Evolutionary conservation across 2,329 filamentous ascomycete species (phyloP).

Genomic region (Teratosphaeria zuluensis): DNA sequence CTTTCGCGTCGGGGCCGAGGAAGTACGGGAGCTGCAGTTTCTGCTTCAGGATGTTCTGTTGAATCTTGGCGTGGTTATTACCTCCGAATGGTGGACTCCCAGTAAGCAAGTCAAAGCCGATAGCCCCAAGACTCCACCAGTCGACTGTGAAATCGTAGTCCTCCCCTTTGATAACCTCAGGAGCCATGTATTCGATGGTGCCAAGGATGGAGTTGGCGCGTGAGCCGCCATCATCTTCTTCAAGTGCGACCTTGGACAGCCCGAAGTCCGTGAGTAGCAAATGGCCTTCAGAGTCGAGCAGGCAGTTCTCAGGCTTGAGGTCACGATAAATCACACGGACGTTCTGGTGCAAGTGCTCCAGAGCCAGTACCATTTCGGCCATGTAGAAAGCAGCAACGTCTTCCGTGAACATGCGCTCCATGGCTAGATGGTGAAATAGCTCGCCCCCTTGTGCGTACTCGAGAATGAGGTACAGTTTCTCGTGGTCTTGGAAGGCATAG

Average conservation of each 20-base stretch:
- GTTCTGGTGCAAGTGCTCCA: constrained; percentile 85
- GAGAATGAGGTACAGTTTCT: constrained; percentile 93
- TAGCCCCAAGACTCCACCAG: constrained; percentile 95
- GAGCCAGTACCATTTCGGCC: constrained; percentile 91
- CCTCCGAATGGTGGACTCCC: constrained; percentile 85
- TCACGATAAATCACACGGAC: constrained; percentile 95
- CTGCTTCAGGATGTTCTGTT: constrained; percentile 90
- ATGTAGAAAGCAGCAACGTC: constrained; percentile 91
- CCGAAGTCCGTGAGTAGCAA: constrained; percentile 94
- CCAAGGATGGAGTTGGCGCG: constrained; percentile 84
- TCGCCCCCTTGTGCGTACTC: constrained; percentile 97
- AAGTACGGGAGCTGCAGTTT: constrained; percentile 86
- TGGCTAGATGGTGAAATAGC: constrained; percentile 86
- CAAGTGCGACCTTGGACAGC: constrained; percentile 83
- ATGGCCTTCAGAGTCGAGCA: constrained; percentile 84
- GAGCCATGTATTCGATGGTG: constrained; percentile 98
- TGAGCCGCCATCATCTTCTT: constrained; percentile 44
- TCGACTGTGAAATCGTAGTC: constrained; percentile 92
- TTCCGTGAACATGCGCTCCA: constrained; percentile 92
- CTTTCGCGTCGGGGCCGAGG: constrained; percentile 83
- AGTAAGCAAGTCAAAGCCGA: constrained; percentile 87
- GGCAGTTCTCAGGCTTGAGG: constrained; percentile 94
- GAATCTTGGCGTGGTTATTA: constrained; percentile 86
- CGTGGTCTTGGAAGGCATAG: constrained; percentile 96
- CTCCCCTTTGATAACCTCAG: constrained; percentile 79